Conservation (phyloP, 176 grass and related monocot species). For the Aegilops sharonensis region DNA sequence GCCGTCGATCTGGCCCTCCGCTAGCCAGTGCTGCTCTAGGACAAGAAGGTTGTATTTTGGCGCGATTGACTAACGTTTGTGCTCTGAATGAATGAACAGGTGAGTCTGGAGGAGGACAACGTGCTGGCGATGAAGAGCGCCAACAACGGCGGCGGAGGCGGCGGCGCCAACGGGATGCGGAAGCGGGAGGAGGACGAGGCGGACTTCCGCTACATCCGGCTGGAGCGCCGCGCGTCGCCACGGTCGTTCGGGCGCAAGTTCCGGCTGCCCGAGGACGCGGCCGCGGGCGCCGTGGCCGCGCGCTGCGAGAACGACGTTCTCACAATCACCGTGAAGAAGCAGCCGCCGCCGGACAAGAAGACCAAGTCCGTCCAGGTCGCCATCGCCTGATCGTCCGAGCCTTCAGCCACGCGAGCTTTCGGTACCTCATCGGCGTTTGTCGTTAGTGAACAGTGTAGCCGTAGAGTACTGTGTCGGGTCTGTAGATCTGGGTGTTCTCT, state of each 20-base stretch:
- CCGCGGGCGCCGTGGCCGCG: slow-evolving; percentile 38
- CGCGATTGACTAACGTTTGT: neutral
- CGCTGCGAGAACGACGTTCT: slow-evolving; percentile 76
- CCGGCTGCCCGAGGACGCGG: slow-evolving; percentile 27
- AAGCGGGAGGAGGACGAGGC: too few species aligned
- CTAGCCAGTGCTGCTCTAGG: too few species aligned
- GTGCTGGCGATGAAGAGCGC: slow-evolving; percentile 62
- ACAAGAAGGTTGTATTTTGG: too few species aligned
- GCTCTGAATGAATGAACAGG: slow-evolving; percentile 14
- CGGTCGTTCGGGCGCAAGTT: too few species aligned
- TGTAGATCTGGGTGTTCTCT: neutral
- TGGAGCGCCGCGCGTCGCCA: too few species aligned
- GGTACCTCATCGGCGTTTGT: too few species aligned
- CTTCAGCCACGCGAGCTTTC: too few species aligned
- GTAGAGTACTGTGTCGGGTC: neutral
- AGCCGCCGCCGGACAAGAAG: slow-evolving; percentile 72
- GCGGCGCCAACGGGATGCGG: too few species aligned
- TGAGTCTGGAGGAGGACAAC: slow-evolving; percentile 76
- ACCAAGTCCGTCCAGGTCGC: slow-evolving; percentile 60
- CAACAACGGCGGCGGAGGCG: neutral
- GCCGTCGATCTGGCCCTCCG: too few species aligned
- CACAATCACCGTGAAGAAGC: slow-evolving; percentile 63
- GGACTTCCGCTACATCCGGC: too few species aligned
- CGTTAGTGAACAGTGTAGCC: neutral
- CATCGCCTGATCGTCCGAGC: slow-evolving; percentile 31